Evolutionary conservation across 495 filamentous ascomycete species (phyloP).

Genomic region (Chaetomium tenue): DNA sequence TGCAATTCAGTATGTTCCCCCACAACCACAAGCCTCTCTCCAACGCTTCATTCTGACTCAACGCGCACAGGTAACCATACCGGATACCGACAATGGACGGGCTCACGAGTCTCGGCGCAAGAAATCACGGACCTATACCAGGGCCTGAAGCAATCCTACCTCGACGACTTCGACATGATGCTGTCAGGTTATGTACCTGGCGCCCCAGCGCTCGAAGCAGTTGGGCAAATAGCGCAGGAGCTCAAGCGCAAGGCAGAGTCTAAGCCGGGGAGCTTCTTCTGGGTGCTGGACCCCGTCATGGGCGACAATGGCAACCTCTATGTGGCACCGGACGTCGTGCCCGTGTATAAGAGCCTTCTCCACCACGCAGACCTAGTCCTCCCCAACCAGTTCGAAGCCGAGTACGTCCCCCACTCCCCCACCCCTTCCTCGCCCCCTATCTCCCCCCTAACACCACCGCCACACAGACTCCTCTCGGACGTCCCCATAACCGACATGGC

Average conservation of each 20-base stretch:
- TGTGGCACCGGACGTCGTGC: conserved; percentile 83
- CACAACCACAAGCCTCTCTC: not conserved
- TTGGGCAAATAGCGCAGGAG: conserved; percentile 78
- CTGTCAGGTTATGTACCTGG: conserved; percentile 90
- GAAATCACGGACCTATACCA: conserved; percentile 84
- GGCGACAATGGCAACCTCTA: conserved; percentile 91
- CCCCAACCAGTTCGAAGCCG: conserved; percentile 96
- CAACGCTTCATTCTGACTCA: conserved; percentile 7
- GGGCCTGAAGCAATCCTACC: conserved; percentile 75
- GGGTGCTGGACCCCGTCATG: conserved; percentile 99
- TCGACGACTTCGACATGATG: conserved; percentile 86
- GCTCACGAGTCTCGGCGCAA: conserved; percentile 71
- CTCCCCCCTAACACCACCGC: not conserved
- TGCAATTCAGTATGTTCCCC: conserved; percentile 73
- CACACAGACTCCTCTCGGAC: conserved; percentile 69
- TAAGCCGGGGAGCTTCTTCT: conserved; percentile 79
- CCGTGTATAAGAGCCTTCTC: conserved; percentile 79
- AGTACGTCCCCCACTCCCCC: conserved; percentile 57
- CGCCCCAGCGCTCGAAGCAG: conserved; percentile 75
- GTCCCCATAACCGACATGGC: conserved; percentile 74
- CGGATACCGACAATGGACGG: conserved; percentile 82
- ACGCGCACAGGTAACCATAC: conserved; percentile 76
- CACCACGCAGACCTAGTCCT: conserved; percentile 83
- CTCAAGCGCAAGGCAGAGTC: conserved; percentile 62
- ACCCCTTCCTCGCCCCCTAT: not conserved